phyloP scores from a whole-genome alignment of 148 eudicot genomes.

The Cornus florida region DNA sequence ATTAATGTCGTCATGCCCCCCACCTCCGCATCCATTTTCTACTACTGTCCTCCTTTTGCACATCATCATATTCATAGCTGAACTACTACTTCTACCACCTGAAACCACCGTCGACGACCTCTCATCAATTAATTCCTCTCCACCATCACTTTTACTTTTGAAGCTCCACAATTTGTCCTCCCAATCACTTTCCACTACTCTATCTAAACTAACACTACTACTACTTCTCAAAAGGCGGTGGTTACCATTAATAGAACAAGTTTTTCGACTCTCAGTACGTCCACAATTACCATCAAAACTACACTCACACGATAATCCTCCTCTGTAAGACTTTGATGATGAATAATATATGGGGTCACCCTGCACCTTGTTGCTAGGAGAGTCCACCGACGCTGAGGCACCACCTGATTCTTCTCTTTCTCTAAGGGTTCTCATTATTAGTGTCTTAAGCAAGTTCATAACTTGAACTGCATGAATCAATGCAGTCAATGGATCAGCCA shows the following conservation, averaged over 20 bases:
- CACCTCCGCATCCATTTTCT: constrained; percentile 21
- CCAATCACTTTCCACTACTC: constrained; percentile 35
- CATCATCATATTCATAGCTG: background rate
- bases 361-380: background rate
- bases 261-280: background rate
- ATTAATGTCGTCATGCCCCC: constrained; percentile 23
- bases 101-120: too few relatives aligned
- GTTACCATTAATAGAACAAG: constrained; percentile 7
- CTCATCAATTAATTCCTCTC: background rate
- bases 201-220: constrained; percentile 41
- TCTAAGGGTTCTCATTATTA: constrained; percentile 52
- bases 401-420: constrained; percentile 47
- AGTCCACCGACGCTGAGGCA: constrained; percentile 6
- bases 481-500: constrained; percentile 95
- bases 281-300: constrained; percentile 6
- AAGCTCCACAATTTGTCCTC: constrained; percentile 36
- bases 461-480: constrained; percentile 93
- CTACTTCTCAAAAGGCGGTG: constrained; percentile 23
- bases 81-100: too few relatives aligned
- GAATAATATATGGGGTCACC: background rate
- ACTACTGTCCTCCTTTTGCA: constrained; percentile 18
- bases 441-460: constrained; percentile 83
- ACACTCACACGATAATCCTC: constrained; percentile 14
- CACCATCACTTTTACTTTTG: constrained; percentile 25
- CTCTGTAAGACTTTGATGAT: constrained; percentile 24